Evolutionary conservation across 2,329 filamentous ascomycete species (phyloP), one percentile per base, ranked within the genome.

Genomic region (Metarhizium album): DNA sequence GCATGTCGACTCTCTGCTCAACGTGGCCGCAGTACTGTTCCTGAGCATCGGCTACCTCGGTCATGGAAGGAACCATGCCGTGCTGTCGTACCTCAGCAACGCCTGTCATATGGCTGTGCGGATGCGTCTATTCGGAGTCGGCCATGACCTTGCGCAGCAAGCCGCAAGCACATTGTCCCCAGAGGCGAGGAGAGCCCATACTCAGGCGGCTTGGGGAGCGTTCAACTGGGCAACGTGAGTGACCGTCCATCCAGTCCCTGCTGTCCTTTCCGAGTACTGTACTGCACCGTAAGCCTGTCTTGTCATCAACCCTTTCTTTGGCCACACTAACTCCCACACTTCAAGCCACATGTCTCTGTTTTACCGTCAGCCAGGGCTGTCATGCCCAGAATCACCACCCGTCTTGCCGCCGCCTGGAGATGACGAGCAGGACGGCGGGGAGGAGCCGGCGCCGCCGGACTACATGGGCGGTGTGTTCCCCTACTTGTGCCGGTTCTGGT

Each of bases 141-240:
- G 58, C 5, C 47, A 49, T 2, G 27, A 24, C 2, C 43, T 49
- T 35, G 35, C 5, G 18, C n/a, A 42, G 18, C 22, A 38, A 2
- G 11, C 49, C n/a, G 38, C 58, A 50, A 40, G 40, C 22, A 37
- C 18, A 16, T 14, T 54, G 24, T 37, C 50, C 3, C 18, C 16
- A 16, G 47, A 50, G n/a, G 43, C 46, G 2, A 46, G 43, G 23
- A 56, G 50, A 4, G 55, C 57, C 20, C 47, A 52, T 4, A 56
- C 50, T 3, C 58, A 61, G 31, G 52, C 63, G 2, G 58, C 63
- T 7, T 66, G 63, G 64, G 62, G 60, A 2, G 50, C 56, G 3
- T 70, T 70, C 46, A 70, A 69, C 50, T 71, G 65, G 65, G 64
- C 62, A 50, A 58, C 65, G 69, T 69, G 53, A 59, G 67, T 53